These are phyloP conservation scores for Pythium brachiatum DNA, from an alignment of 352 stramenopile genomes.

Conservation along the genomic window DNA sequence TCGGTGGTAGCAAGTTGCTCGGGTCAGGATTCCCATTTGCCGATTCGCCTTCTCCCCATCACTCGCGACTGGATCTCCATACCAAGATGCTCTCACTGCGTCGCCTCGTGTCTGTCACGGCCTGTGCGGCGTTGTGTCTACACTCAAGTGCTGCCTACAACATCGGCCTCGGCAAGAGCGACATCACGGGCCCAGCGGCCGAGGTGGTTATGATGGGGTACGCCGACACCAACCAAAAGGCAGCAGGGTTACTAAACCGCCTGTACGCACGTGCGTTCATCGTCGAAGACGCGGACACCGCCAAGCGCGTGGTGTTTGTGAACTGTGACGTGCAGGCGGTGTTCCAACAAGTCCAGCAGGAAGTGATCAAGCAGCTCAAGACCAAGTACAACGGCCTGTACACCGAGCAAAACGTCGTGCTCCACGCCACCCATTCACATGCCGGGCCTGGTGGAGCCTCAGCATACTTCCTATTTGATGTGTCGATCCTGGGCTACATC, in stretches of 20 bases:
- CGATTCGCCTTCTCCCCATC: background rate
- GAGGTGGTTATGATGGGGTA: slow-evolving; percentile 90
- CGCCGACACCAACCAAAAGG: slow-evolving; percentile 72
- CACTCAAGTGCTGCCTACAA: too few species aligned
- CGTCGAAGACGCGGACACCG: slow-evolving; percentile 42
- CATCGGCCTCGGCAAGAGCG: too few species aligned
- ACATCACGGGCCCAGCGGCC: slow-evolving; percentile 80
- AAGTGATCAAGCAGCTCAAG: slow-evolving; percentile 59
- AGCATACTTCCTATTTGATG: slow-evolving; percentile 91
- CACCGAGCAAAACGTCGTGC: slow-evolving; percentile 76
- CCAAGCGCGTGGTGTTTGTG: slow-evolving; percentile 74
- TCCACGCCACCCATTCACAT: slow-evolving; percentile 92
- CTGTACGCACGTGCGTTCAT: slow-evolving; percentile 80
- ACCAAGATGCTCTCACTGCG: too few species aligned
- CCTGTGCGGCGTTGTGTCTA: too few species aligned
- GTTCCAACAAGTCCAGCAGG: slow-evolving; percentile 85
- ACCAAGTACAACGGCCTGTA: slow-evolving; percentile 46
- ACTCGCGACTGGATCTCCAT: background rate
- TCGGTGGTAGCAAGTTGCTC: too few species aligned
- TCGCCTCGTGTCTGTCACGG: too few species aligned
- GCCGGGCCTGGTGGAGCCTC: slow-evolving; percentile 87
- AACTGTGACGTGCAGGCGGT: slow-evolving; percentile 89
- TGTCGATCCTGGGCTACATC: slow-evolving; percentile 71
- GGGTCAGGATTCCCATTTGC: background rate
- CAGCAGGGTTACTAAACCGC: slow-evolving; percentile 84